Evolutionary conservation across 768 basidiomycete genomes (phyloP).

Genomic region (Collybiopsis confluens): DNA sequence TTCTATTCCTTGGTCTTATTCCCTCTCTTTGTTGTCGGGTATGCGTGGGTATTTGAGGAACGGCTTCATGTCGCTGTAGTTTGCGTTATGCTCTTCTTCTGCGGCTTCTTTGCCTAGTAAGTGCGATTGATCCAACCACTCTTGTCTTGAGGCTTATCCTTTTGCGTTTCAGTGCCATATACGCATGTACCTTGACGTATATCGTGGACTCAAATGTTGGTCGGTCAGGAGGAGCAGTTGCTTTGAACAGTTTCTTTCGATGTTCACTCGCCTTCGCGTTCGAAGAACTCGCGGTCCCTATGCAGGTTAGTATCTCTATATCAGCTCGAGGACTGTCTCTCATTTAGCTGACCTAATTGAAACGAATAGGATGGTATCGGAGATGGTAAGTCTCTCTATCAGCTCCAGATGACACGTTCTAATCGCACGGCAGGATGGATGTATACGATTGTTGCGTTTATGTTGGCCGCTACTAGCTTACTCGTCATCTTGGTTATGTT

Average conservation of each 20-base stretch:
- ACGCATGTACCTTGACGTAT: conserved; percentile 55
- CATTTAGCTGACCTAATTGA: no score
- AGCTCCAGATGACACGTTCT: no score
- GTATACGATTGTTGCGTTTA: conserved; percentile 56
- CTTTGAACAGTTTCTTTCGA: conserved; percentile 73
- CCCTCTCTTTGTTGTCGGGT: conserved; percentile 58
- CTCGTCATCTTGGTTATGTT: conserved; percentile 55
- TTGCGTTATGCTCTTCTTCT: conserved; percentile 66
- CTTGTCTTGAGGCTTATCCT: background rate
- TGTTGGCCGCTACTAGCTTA: conserved; percentile 48
- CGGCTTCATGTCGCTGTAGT: conserved; percentile 62
- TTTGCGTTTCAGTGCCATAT: conserved; percentile 26
- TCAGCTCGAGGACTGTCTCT: no score
- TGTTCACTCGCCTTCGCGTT: conserved; percentile 65
- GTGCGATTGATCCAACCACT: conserved; percentile 18
- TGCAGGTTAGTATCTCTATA: conserved; percentile 60
- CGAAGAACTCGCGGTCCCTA: conserved; percentile 68
- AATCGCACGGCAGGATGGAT: conserved; percentile 39
- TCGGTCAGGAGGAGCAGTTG: conserved; percentile 69
- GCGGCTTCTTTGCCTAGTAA: conserved; percentile 74
- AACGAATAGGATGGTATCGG: conserved; percentile 62
- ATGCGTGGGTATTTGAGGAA: conserved; percentile 70
- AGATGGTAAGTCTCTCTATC: conserved; percentile 45
- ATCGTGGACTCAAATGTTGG: conserved; percentile 85
- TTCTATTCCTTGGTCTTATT: conserved; percentile 51